These are phyloP conservation scores for Trypanosomatidae sp. DNA, from an alignment of 208 protist genomes.

Conservation along the genomic window DNA sequence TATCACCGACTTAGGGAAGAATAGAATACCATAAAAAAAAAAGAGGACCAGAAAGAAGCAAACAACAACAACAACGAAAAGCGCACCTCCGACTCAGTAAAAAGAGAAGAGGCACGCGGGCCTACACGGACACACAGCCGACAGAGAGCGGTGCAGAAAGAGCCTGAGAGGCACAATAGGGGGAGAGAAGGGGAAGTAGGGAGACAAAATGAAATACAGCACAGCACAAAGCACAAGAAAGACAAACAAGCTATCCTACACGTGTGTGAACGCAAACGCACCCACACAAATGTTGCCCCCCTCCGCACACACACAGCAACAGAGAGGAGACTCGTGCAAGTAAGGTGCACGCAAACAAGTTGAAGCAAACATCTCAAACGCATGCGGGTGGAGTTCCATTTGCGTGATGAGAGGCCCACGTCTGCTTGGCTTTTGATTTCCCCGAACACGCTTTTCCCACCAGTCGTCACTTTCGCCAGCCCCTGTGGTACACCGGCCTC, in stretches of 20 bases:
- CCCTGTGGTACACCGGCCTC: neutral
- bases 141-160: neutral
- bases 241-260: neutral
- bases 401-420: neutral
- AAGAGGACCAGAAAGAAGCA: neutral
- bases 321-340: neutral
- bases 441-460: neutral
- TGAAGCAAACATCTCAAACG: neutral
- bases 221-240: neutral
- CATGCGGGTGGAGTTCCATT: neutral
- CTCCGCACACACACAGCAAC: neutral
- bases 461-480: neutral
- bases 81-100: neutral
- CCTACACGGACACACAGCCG: neutral
- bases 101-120: neutral
- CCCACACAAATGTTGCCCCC: neutral
- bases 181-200: neutral
- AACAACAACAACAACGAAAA: neutral
- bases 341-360: neutral
- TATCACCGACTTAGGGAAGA: slow-evolving; percentile 1
- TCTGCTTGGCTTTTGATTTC: neutral
- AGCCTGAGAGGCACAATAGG: neutral
- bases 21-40: neutral
- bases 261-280: neutral
- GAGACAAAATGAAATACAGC: neutral